phyloP scores from a whole-genome alignment of 768 basidiomycete genomes.

The Leccinum broughii region DNA sequence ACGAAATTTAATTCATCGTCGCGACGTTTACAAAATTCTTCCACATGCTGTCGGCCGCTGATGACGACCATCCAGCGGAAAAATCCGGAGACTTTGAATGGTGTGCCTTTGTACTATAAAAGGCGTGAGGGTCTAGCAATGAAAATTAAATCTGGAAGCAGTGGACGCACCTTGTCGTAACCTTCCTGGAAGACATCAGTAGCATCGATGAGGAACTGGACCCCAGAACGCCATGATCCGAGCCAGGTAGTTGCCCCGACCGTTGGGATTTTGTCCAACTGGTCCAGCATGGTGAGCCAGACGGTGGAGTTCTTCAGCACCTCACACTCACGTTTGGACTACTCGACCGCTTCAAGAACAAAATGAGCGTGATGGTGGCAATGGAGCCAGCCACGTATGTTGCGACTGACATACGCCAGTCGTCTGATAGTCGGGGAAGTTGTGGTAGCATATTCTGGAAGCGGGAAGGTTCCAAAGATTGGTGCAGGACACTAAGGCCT shows the following conservation, averaged over 20 bases:
- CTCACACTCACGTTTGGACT: conserved; percentile 2
- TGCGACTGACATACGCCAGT: not conserved
- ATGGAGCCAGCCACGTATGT: not conserved
- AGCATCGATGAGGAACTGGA: conserved; percentile 21
- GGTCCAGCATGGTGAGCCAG: not conserved
- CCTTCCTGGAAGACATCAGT: conserved; percentile 32
- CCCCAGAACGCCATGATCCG: conserved; percentile 29
- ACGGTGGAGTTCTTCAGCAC: not conserved
- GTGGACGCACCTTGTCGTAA: conserved; percentile 29
- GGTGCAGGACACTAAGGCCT: not conserved
- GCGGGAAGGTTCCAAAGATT: not conserved
- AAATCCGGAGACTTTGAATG: conserved; percentile 34
- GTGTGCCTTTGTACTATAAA: conserved; percentile 28
- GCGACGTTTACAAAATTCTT: conserved; percentile 42
- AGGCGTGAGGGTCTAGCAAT: not conserved
- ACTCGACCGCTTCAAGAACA: not conserved
- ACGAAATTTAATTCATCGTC: conserved; percentile 41
- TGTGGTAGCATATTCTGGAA: not conserved
- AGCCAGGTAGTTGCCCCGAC: conserved; percentile 29
- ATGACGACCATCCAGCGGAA: conserved; percentile 43
- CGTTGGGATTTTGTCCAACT: conserved; percentile 35
- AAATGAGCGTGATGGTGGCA: not conserved
- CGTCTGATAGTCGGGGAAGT: not conserved
- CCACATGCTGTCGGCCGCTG: conserved; percentile 31
- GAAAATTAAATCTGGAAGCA: too few species aligned